Evolutionary conservation across 2,329 filamentous ascomycete genomes (phyloP).

Genomic region (Colletotrichum sp.): DNA sequence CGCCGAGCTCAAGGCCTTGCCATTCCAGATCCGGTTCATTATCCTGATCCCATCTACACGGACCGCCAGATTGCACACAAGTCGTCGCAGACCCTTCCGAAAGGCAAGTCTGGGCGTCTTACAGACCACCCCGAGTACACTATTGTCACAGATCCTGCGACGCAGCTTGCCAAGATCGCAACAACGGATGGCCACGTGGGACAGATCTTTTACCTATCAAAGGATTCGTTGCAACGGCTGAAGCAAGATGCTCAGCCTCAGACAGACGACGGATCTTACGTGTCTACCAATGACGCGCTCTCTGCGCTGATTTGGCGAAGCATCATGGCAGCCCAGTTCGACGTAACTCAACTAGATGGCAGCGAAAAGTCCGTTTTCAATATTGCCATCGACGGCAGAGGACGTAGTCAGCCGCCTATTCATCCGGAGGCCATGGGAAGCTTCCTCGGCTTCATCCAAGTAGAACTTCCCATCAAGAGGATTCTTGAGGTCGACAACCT

Average conservation of each 20-base stretch:
- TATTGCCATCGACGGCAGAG: neutral
- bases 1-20: conserved; percentile 32
- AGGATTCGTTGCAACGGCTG: conserved; percentile 29
- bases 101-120: conserved; percentile 27
- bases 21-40: conserved; percentile 24
- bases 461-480: neutral
- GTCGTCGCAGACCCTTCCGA: conserved; percentile 12
- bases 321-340: conserved; percentile 16
- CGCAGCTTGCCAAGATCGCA: conserved; percentile 34
- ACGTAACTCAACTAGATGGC: neutral
- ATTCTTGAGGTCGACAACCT: neutral
- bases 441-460: neutral
- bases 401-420: neutral
- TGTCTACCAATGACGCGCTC: conserved; percentile 30
- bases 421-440: neutral
- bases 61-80: conserved; percentile 29
- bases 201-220: conserved; percentile 36
- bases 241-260: conserved; percentile 34
- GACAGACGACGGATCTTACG: conserved; percentile 23
- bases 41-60: conserved; percentile 31
- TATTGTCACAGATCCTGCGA: conserved; percentile 31
- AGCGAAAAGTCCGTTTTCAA: neutral
- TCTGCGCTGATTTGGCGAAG: conserved; percentile 15
- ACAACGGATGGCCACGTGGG: conserved; percentile 32
- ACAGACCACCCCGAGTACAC: conserved; percentile 37